Conservation (phyloP, 2,329 filamentous ascomycete genomes). For the Penicillium paneum region DNA sequence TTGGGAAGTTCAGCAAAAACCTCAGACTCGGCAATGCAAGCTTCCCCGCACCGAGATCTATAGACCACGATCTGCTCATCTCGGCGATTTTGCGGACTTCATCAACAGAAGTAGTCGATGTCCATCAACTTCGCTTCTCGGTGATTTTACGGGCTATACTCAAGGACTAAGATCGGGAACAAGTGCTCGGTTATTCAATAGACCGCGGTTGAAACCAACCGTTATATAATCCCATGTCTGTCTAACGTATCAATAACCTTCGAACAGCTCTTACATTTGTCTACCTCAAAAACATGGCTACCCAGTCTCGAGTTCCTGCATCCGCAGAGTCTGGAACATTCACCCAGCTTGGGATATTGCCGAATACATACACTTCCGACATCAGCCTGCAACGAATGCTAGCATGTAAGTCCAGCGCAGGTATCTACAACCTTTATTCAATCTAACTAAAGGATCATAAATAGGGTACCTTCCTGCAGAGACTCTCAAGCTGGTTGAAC, state of each 20-base stretch:
- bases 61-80: background rate
- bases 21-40: background rate
- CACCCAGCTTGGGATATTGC: background rate
- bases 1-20: background rate
- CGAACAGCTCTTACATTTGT: background rate
- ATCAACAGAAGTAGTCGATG: background rate
- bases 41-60: background rate
- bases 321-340: background rate
- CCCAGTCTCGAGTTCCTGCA: background rate
- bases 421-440: too few species aligned
- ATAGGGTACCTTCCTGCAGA: background rate
- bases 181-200: background rate
- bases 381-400: background rate
- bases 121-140: background rate
- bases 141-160: background rate
- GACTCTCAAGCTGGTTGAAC: background rate
- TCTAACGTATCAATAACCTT: background rate
- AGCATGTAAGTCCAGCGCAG: background rate
- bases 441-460: background rate
- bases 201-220: background rate
- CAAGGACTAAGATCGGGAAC: background rate
- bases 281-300: background rate
- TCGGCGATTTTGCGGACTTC: background rate
- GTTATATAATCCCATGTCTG: background rate
- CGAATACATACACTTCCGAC: background rate